These are phyloP conservation scores for Fraxinus sp. DNA, from an alignment of 305 asterid genomes.

Conservation along the genomic window DNA sequence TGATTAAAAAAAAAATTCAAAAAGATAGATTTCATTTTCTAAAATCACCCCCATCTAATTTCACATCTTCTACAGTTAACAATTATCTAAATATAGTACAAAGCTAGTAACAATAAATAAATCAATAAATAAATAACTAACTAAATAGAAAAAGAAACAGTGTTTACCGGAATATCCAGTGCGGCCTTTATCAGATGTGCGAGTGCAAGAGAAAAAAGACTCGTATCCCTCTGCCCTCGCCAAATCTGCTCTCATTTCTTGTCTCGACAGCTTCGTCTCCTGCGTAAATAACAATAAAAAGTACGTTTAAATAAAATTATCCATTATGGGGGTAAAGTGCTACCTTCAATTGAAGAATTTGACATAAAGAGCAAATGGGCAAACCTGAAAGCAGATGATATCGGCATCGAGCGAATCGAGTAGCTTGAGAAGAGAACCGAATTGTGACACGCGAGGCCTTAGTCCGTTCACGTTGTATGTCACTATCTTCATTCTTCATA, in stretches of 20 bases:
- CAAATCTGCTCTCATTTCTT: slow-evolving; percentile 68
- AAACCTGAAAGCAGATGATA: slow-evolving; percentile 81
- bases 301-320: neutral
- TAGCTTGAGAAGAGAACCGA: slow-evolving; percentile 70
- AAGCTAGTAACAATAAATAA: neutral
- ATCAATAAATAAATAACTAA: too few relatives aligned
- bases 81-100: neutral
- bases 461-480: slow-evolving; percentile 90
- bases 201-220: slow-evolving; percentile 90
- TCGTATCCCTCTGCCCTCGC: slow-evolving; percentile 92
- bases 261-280: slow-evolving; percentile 86
- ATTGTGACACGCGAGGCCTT: slow-evolving; percentile 78
- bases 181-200: slow-evolving; percentile 74
- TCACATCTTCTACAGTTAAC: neutral
- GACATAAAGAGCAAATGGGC: neutral
- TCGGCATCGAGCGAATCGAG: slow-evolving; percentile 86
- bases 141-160: neutral
- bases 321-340: neutral
- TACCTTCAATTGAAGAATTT: too few relatives aligned
- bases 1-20: neutral
- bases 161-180: slow-evolving; percentile 77
- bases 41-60: neutral
- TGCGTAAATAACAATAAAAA: slow-evolving; percentile 20
- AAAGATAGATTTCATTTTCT: neutral
- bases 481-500: slow-evolving; percentile 69